phyloP scores from a whole-genome alignment of 2,329 filamentous ascomycete genomes.

The Hypoxylon sp. region DNA sequence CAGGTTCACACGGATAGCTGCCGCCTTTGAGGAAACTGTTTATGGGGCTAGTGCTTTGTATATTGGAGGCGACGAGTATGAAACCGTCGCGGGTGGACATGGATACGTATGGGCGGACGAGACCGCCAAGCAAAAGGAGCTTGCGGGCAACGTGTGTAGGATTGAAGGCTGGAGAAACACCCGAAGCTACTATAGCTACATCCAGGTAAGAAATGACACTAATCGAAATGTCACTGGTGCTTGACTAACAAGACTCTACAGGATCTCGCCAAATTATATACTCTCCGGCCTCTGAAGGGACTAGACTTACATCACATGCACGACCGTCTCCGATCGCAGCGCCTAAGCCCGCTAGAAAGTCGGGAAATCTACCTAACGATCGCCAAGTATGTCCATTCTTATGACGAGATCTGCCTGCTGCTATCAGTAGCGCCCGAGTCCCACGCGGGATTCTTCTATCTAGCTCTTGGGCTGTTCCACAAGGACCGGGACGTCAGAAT shows the following conservation, averaged over 20 bases:
- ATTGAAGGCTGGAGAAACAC: constrained; percentile 98
- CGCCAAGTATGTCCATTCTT: constrained; percentile 79
- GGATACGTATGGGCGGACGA: constrained; percentile 97
- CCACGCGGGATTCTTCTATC: constrained; percentile 89
- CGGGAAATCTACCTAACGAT: constrained; percentile 89
- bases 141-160: constrained; percentile 90
- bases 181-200: constrained; percentile 93
- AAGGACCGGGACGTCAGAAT: constrained; percentile 83
- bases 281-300: constrained; percentile 77
- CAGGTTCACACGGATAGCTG: constrained; percentile 91
- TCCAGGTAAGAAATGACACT: constrained; percentile 72
- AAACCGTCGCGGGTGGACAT: constrained; percentile 76
- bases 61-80: constrained; percentile 81
- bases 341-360: constrained; percentile 80
- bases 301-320: constrained; percentile 93
- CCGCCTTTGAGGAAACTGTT: constrained; percentile 94
- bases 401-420: constrained; percentile 87
- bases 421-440: constrained; percentile 86
- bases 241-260: constrained; percentile 56
- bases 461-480: constrained; percentile 92
- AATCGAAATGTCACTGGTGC: constrained; percentile 48
- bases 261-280: constrained; percentile 76
- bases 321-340: constrained; percentile 87
- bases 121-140: constrained; percentile 81
- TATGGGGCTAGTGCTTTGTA: constrained; percentile 93